A percentile compares a stretch with the other conserved stretches of the same genome.
phyloP scores from a whole-genome alignment of 2,329 filamentous ascomycete species.

The Arthrobotrys pseudoclavata region DNA sequence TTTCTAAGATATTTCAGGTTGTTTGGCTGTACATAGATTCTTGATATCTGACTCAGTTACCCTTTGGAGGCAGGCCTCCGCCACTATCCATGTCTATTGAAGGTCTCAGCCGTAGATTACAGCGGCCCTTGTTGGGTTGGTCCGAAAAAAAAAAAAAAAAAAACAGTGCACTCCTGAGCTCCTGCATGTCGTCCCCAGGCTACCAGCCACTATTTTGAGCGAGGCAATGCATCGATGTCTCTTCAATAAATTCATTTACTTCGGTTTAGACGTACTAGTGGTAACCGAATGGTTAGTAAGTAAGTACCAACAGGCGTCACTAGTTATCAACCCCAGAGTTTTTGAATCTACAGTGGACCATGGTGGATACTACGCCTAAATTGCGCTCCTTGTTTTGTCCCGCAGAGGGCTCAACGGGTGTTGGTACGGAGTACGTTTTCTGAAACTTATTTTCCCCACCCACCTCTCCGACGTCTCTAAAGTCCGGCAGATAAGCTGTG shows the following conservation, averaged over 20 bases:
- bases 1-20: constrained; percentile 3
- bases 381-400: constrained; percentile 16
- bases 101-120: constrained; percentile 4
- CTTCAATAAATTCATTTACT: neutral
- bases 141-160: neutral
- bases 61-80: constrained; percentile 16
- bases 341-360: constrained; percentile 10
- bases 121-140: neutral
- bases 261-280: neutral
- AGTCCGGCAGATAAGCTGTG: neutral
- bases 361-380: constrained; percentile 8
- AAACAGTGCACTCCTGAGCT: constrained; percentile 8
- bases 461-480: constrained; percentile 2
- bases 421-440: neutral
- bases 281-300: neutral
- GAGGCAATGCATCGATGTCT: neutral
- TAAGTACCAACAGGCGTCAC: neutral
- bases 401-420: constrained; percentile 6
- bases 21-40: constrained; percentile 4
- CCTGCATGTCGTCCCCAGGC: constrained; percentile 6
- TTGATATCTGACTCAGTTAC: neutral
- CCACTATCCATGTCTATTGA: neutral
- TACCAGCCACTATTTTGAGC: neutral
- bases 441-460: constrained; percentile 29
- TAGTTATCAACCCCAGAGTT: constrained; percentile 1